Base-by-base conservation (phyloP, 1,139 yeast species). In the Yamadazyma conglobata region DNA sequence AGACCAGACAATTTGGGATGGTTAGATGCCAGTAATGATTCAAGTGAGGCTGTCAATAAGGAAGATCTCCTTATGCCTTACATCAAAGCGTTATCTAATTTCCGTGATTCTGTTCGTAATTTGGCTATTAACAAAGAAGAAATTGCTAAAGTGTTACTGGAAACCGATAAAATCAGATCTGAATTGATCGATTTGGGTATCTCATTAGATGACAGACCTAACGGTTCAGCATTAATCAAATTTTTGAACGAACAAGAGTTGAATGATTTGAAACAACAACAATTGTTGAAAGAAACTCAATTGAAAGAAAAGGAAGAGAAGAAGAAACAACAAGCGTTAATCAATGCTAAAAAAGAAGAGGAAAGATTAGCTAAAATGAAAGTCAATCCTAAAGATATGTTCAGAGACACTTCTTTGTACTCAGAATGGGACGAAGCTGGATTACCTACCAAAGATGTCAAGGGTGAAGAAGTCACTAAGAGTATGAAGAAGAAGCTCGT, bases 391-490 rank as follows among this genome's bases (percentile, higher is more conserved):
- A 39, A 54, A 24, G 89, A 84, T 15, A 58, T 91, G 76, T 91
- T 89, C 60, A 72, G 69, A 47, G 73, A 73, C 35, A 39, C 44
- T n/a, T 36, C 52, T 4, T 64, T 73, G 33, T 91, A 76, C 54
- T 58, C 76, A 6, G 84, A 75, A 48, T 91, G 93, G 85, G 97
- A 91, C 50, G 89, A 72, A 18, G 60, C 69, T 22, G 99, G 99
- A 2, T 38, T 91, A 15, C 99, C 99, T 10, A 68, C 78, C 1
- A 79, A 78, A 51, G 88, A 81, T 41, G 69, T 60, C 24, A 77
- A 75, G 10, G 98, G 97, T 7, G 87, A 80, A 47, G 95, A 88
- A 35, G 70, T 89, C n/a, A 73, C 94, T 30, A 91, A 91, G 64
- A 84, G 95, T 53, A 77, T 80, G 66, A 68, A 68, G 39, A 91